These are phyloP conservation scores for Aspergillus diversus DNA, from an alignment of 495 filamentous ascomycete genomes.

Conservation along the genomic window DNA sequence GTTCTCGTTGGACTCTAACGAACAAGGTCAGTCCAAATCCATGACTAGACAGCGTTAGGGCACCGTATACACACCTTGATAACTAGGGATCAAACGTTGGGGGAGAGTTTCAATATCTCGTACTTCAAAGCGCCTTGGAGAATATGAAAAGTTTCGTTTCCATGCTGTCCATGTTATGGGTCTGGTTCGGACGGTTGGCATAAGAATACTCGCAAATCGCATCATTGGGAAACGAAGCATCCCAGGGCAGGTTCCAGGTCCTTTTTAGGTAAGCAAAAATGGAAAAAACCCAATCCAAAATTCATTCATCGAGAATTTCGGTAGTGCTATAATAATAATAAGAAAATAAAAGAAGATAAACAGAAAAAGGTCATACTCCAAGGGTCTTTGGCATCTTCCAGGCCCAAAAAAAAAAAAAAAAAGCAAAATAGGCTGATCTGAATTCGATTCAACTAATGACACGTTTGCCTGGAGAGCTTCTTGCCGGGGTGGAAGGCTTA, in stretches of 20 bases:
- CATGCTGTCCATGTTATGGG: slow-evolving; percentile 9
- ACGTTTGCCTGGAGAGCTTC: too few species aligned
- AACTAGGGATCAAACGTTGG: slow-evolving; percentile 48
- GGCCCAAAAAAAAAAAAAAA: neutral
- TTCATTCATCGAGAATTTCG: too few species aligned
- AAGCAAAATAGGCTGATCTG: too few species aligned
- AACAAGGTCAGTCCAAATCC: neutral
- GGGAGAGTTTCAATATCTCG: slow-evolving; percentile 47
- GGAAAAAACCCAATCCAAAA: too few species aligned
- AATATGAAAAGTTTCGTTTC: slow-evolving; percentile 44
- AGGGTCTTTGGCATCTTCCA: slow-evolving; percentile 5
- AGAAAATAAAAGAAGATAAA: neutral
- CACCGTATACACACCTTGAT: slow-evolving; percentile 51
- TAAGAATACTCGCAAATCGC: slow-evolving; percentile 17
- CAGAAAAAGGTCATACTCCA: neutral
- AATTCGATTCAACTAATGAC: too few species aligned
- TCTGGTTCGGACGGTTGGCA: slow-evolving; percentile 1
- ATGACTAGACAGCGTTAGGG: neutral
- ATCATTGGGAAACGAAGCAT: slow-evolving; percentile 21
- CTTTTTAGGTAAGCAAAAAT: neutral
- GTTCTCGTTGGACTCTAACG: slow-evolving; percentile 56
- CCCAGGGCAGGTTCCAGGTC: slow-evolving; percentile 17
- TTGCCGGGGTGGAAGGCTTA: too few species aligned
- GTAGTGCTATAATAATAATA: too few species aligned
- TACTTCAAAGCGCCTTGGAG: slow-evolving; percentile 42